Percentiles rank a stretch among this genome's conserved stretches.
phyloP scores from a whole-genome alignment of 768 basidiomycete genomes.

The Crassisporium funariophilum region DNA sequence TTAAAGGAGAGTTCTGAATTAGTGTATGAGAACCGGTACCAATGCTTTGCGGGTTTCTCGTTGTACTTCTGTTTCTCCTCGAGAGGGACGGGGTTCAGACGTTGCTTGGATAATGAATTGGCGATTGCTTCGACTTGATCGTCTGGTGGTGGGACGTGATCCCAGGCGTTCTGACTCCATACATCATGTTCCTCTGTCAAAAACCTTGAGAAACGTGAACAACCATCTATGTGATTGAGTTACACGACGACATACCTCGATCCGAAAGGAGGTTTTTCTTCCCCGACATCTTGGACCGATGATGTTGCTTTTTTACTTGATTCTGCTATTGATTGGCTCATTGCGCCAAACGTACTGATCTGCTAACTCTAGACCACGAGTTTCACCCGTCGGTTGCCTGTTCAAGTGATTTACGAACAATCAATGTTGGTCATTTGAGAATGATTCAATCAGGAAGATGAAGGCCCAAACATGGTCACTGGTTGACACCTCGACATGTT shows the following conservation, averaged over 20 bases:
- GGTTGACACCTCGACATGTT: not conserved
- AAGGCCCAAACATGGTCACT: not conserved
- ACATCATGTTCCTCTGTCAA: conserved; percentile 71
- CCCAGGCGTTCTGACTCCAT: conserved; percentile 91
- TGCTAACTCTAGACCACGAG: not conserved
- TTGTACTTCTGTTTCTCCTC: conserved; percentile 74
- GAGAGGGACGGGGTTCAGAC: conserved; percentile 68
- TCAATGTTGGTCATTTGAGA: too few relatives aligned
- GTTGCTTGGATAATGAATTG: conserved; percentile 70
- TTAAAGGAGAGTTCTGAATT: conserved; percentile 2
- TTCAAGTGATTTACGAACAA: too few relatives aligned
- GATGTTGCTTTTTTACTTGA: conserved; percentile 46
- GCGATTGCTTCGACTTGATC: conserved; percentile 79
- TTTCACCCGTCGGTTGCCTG: too few relatives aligned
- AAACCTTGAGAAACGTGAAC: too few relatives aligned
- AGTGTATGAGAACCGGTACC: conserved; percentile 40
- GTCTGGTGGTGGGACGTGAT: conserved; percentile 81
- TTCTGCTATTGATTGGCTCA: conserved; percentile 8
- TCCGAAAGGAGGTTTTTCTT: conserved; percentile 67
- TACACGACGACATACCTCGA: conserved; percentile 70
- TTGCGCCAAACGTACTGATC: not conserved
- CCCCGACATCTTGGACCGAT: conserved; percentile 63
- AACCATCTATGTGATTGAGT: too few relatives aligned
- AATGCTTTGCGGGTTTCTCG: conserved; percentile 70
- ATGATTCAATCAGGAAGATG: not conserved